Percentiles rank a stretch among this genome's conserved stretches.
These are phyloP conservation scores for Pholiota molesta DNA, from an alignment of 768 basidiomycete genomes.

Conservation along the genomic window DNA sequence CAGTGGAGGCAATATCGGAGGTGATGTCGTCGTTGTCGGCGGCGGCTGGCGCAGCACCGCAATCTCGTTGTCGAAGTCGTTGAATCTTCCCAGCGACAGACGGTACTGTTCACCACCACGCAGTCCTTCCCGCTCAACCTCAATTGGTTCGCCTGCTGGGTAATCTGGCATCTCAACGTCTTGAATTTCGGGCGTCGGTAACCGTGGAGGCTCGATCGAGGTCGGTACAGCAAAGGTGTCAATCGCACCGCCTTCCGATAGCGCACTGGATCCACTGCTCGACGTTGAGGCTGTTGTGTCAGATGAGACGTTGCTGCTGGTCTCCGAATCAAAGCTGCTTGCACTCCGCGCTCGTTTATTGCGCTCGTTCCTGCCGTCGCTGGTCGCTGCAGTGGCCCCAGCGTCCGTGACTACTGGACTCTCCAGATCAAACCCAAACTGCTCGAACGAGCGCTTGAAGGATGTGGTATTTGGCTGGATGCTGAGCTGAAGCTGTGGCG, in stretches of 20 bases:
- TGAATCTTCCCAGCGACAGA: conserved; percentile 52
- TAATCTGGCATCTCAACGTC: conserved; percentile 57
- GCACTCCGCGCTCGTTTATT: conserved; percentile 63
- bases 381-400: not conserved
- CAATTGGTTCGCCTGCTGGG: conserved; percentile 21
- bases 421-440: conserved; percentile 60
- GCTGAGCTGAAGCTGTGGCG: conserved; percentile 57
- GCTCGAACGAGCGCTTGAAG: conserved; percentile 64
- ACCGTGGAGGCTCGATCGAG: conserved; percentile 35
- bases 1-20: conserved; percentile 16
- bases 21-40: conserved; percentile 1
- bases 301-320: conserved; percentile 37
- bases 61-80: conserved; percentile 56
- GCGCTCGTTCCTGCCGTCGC: conserved; percentile 39
- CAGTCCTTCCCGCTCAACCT: not conserved
- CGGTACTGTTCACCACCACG: conserved; percentile 34
- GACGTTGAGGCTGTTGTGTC: conserved; percentile 35
- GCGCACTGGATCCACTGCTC: conserved; percentile 21
- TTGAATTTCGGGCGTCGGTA: conserved; percentile 49
- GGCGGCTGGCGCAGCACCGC: conserved; percentile 42
- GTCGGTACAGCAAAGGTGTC: conserved; percentile 10
- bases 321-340: conserved; percentile 42
- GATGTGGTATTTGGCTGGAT: conserved; percentile 52
- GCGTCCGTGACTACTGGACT: conserved; percentile 35
- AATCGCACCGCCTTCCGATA: conserved; percentile 3